Evolutionary conservation across 2,329 filamentous ascomycete species (phyloP), one percentile per base, ranked within the genome.

Genomic region (Diaporthe vexans): DNA sequence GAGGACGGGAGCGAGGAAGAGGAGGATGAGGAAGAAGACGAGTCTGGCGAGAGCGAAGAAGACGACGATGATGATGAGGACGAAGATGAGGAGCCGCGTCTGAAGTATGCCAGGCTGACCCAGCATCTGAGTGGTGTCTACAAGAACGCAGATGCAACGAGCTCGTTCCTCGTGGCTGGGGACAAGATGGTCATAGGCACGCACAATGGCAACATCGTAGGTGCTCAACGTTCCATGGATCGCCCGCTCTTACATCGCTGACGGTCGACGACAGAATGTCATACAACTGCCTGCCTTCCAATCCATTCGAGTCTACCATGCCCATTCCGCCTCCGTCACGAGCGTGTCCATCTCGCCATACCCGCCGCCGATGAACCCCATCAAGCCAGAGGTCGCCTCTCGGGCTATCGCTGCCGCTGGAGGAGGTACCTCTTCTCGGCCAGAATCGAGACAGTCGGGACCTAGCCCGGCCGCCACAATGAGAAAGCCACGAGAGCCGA

Each of bases 111-210:
- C 68, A 93, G 95, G 65, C 85, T 98, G 78, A 98, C 97, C 10
- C 93, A 92, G 75, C 92, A 93, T 79, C 86, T 99, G 76, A 91
- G 90, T 35, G 87, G 93, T 57, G 90, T 98, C 46, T 99, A 99
- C 85, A 92, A 95, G 74, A 98, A 97, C 85, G 95, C 95, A 78
- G 97, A 99, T 88, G 94, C 95, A 78, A 98, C 96, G 35, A 98
- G 95, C 83, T 88, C 94, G 11, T 98, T 98, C 82, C 85, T 97
- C 67, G 94, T 97, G 67, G 94, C 94, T 54, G 96, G 96, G 70
- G 96, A 99, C 87, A 98, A 98, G 86, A 97, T 98, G 96, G 94
- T 96, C 76, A 88, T 97, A 78, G 97, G 96, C 77, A 98, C 97
- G 43, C 96, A 99, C 83, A 98, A 97, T 85, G 97, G 97, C 79